Evolutionary conservation across 78 protist species (phyloP).

Genomic region (Protostelium mycophagum): DNA sequence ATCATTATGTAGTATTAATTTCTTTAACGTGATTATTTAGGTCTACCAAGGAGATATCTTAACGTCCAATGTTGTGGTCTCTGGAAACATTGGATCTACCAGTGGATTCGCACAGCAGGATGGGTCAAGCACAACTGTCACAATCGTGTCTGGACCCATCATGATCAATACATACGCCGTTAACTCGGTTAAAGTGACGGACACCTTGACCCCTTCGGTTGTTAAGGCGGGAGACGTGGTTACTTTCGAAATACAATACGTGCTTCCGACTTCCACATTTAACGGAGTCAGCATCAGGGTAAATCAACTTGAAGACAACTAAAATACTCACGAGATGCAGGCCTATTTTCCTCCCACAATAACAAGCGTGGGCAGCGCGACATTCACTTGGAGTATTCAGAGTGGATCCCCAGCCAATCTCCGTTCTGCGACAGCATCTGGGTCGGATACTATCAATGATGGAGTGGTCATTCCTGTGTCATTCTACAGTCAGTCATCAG

Average conservation of each 20-base stretch:
- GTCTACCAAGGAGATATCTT: not conserved
- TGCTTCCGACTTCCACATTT: not conserved
- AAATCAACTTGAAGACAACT: not conserved
- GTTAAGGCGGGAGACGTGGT: not conserved
- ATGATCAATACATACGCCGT: not conserved
- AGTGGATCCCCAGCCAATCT: too few relatives aligned
- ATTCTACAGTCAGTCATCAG: too few relatives aligned
- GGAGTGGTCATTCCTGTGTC: too few relatives aligned
- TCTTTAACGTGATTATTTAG: not conserved
- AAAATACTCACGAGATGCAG: not conserved
- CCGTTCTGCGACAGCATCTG: too few relatives aligned
- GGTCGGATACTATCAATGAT: too few relatives aligned
- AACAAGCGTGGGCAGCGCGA: not conserved
- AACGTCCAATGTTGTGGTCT: not conserved
- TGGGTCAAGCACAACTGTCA: not conserved
- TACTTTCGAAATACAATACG: not conserved
- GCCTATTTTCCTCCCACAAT: not conserved
- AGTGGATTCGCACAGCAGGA: not conserved
- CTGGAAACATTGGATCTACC: not conserved
- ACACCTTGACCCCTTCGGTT: not conserved
- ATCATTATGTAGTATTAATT: not conserved
- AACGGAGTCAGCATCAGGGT: not conserved
- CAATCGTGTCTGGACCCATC: not conserved
- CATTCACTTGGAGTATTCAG: too few relatives aligned
- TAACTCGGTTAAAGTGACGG: not conserved